phyloP scores from a whole-genome alignment of 1,284 basidiomycete genomes.

The Gymnopus androsaceus region DNA sequence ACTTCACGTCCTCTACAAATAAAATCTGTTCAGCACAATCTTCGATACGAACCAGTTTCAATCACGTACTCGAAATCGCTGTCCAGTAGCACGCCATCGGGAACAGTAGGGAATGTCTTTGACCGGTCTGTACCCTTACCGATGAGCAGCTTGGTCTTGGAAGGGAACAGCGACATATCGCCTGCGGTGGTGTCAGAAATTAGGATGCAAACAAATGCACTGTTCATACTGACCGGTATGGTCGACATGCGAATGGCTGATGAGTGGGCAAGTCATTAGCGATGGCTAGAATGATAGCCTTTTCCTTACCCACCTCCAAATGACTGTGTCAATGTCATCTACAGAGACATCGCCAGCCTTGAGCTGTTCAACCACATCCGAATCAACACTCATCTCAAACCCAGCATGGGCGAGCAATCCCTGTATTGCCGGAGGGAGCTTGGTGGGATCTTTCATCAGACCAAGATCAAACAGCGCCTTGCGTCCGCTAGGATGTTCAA shows the following conservation, averaged over 20 bases:
- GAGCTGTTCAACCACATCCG: conserved; percentile 24
- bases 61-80: conserved; percentile 25
- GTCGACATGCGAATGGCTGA: conserved; percentile 27
- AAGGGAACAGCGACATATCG: conserved; percentile 26
- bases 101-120: conserved; percentile 16
- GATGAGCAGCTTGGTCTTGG: conserved; percentile 23
- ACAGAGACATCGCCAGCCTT: conserved; percentile 18
- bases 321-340: conserved; percentile 21
- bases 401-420: not conserved
- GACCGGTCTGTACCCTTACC: conserved; percentile 18
- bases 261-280: not conserved
- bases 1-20: conserved; percentile 21
- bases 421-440: conserved; percentile 16
- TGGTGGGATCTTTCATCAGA: conserved; percentile 21
- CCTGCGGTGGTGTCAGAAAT: conserved; percentile 1
- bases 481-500: conserved; percentile 21
- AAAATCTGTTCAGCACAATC: not conserved
- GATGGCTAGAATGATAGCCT: not conserved
- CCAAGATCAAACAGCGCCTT: conserved; percentile 29
- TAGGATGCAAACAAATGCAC: not conserved
- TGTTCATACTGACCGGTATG: conserved; percentile 18
- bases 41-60: no score
- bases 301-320: conserved; percentile 27
- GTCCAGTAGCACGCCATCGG: conserved; percentile 18
- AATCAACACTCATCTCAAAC: conserved; percentile 14